phyloP scores from a whole-genome alignment of 768 basidiomycete species.

The Suillus luteus region DNA sequence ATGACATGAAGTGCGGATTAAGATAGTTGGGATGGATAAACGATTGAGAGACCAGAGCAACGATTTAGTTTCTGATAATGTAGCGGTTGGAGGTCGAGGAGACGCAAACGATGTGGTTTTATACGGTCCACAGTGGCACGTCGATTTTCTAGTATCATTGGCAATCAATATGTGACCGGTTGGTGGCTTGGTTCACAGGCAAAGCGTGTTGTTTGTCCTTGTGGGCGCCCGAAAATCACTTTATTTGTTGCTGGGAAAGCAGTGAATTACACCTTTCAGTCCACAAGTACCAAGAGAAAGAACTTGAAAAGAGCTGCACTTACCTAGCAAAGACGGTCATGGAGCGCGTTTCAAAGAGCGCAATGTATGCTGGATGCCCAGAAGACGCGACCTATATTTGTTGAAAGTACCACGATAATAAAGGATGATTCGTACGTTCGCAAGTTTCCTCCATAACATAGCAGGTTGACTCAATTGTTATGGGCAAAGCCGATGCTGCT shows the following conservation, averaged over 20 bases:
- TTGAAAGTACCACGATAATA: conserved; percentile 8
- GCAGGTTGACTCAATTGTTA: conserved; percentile 4
- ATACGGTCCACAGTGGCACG: conserved; percentile 33
- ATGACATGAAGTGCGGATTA: not conserved
- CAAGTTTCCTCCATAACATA: conserved; percentile 17
- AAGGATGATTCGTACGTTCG: conserved; percentile 13
- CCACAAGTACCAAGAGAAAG: conserved; percentile 5
- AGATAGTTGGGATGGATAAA: conserved; percentile 10
- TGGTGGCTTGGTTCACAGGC: conserved; percentile 20
- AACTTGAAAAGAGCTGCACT: conserved; percentile 6
- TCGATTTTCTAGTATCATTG: conserved; percentile 30
- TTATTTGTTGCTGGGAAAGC: conserved; percentile 35
- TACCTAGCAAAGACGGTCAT: conserved; percentile 14
- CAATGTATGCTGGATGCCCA: not conserved
- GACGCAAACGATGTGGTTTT: conserved; percentile 22
- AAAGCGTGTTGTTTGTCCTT: conserved; percentile 49
- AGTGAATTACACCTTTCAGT: conserved; percentile 12
- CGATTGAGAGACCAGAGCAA: conserved; percentile 2
- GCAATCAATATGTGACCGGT: conserved; percentile 33
- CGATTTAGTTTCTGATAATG: not conserved
- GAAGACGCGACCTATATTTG: conserved; percentile 3
- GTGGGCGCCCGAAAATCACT: conserved; percentile 38
- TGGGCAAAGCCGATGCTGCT: not conserved
- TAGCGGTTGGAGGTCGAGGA: conserved; percentile 6
- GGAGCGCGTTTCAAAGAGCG: conserved; percentile 14